Percentiles rank a stretch among this genome's conserved stretches.
Conservation (phyloP, 805 yeast genomes). For the Tetrapisispora fleetii region DNA sequence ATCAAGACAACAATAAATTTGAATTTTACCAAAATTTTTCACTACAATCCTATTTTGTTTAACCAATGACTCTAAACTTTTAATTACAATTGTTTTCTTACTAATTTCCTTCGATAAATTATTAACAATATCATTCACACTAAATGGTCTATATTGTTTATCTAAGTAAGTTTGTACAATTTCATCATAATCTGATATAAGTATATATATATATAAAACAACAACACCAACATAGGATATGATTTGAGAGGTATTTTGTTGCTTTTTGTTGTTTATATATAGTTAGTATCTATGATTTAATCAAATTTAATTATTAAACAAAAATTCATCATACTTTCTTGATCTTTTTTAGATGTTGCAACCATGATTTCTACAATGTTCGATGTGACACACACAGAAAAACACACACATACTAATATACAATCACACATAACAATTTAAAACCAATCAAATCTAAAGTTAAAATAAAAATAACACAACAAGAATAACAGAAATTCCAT, state of each 20-base stretch:
- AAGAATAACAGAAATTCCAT: too few species aligned
- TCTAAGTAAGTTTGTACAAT: constrained; percentile 32
- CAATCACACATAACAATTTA: too few species aligned
- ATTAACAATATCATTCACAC: constrained; percentile 36
- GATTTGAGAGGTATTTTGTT: too few species aligned
- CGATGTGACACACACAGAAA: neutral
- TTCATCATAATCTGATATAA: constrained; percentile 13
- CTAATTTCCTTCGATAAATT: constrained; percentile 35
- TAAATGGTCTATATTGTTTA: constrained; percentile 40
- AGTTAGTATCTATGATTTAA: neutral
- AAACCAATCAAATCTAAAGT: too few species aligned
- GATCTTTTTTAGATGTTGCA: constrained; percentile 3
- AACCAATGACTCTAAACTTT: constrained; percentile 31
- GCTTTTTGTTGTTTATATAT: constrained; percentile 5
- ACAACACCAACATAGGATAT: too few species aligned
- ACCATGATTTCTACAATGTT: neutral
- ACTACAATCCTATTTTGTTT: constrained; percentile 27
- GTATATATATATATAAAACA: neutral
- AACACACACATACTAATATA: too few species aligned
- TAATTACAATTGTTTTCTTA: constrained; percentile 23
- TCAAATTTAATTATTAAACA: neutral
- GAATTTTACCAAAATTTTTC: constrained; percentile 37
- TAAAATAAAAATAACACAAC: too few species aligned
- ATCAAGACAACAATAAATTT: constrained; percentile 36
- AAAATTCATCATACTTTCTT: constrained; percentile 7